Evolutionary conservation across 2,329 filamentous ascomycete species (phyloP).

Genomic region (Penicillium sp.): DNA sequence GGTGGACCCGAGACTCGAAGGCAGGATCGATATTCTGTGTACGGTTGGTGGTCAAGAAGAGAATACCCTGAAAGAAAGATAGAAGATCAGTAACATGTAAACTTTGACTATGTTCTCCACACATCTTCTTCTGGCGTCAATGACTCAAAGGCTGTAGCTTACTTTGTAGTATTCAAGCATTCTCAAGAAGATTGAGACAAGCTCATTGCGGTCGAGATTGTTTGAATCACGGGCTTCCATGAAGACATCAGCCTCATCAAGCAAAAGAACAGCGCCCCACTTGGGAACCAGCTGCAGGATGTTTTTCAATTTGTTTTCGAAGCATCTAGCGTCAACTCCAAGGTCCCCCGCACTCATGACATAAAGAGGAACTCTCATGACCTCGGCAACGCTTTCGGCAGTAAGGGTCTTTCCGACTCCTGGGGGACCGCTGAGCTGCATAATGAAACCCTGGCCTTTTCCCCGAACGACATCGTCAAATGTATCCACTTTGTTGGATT

Average conservation of each 20-base stretch:
- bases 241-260: conserved; percentile 47
- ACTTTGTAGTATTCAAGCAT: conserved; percentile 31
- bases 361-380: conserved; percentile 51
- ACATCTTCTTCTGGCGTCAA: neutral
- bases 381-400: conserved; percentile 50
- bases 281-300: conserved; percentile 49
- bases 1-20: conserved; percentile 48
- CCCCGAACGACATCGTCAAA: conserved; percentile 54
- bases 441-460: conserved; percentile 53
- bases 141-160: neutral
- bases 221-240: conserved; percentile 36
- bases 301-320: conserved; percentile 47
- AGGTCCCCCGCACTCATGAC: conserved; percentile 50
- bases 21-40: conserved; percentile 51
- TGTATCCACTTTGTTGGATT: conserved; percentile 36
- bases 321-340: conserved; percentile 41
- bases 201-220: conserved; percentile 46
- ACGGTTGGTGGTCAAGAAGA: conserved; percentile 53
- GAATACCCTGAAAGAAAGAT: conserved; percentile 42
- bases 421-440: conserved; percentile 51
- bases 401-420: conserved; percentile 56
- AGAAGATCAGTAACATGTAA: conserved; percentile 32
- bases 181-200: conserved; percentile 41
- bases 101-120: neutral
- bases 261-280: conserved; percentile 53